Evolutionary conservation across 345 rosid species (phyloP).

Genomic region (Isatis tinctoria): DNA sequence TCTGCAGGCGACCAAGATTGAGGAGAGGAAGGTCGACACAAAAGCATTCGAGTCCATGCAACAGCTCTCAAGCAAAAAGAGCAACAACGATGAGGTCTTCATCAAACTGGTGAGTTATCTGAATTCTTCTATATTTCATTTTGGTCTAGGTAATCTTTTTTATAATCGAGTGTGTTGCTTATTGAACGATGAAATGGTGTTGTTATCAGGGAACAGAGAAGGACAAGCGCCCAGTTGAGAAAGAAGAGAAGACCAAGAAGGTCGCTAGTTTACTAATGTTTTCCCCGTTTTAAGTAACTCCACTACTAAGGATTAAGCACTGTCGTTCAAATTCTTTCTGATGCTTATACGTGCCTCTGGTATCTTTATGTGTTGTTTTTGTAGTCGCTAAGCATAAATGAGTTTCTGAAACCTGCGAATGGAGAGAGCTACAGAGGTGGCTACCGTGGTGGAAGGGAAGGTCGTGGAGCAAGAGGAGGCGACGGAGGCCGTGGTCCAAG

Average conservation of each 20-base stretch:
- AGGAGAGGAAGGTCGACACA: slow-evolving; percentile 63
- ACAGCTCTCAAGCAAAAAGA: slow-evolving; percentile 68
- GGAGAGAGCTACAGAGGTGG: slow-evolving; percentile 52
- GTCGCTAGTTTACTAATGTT: slow-evolving; percentile 23
- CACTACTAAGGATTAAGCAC: neutral
- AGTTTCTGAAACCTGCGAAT: slow-evolving; percentile 68
- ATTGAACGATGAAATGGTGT: neutral
- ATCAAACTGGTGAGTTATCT: slow-evolving; percentile 50
- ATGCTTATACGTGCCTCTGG: neutral
- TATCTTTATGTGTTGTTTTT: neutral
- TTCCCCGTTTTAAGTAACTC: neutral
- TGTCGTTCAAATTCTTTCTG: neutral
- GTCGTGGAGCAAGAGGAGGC: slow-evolving; percentile 39
- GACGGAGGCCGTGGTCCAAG: slow-evolving; percentile 15
- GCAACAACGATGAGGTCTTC: slow-evolving; percentile 45
- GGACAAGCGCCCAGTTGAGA: slow-evolving; percentile 57
- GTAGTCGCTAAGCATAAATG: slow-evolving; percentile 62
- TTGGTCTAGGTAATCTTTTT: neutral
- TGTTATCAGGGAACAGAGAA: slow-evolving; percentile 55
- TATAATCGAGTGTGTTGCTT: neutral
- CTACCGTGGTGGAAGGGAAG: slow-evolving; percentile 46
- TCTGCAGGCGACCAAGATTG: slow-evolving; percentile 45
- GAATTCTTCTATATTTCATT: neutral
- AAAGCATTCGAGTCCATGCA: slow-evolving; percentile 65
- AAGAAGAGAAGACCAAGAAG: slow-evolving; percentile 65